phyloP scores from a whole-genome alignment of 805 yeast genomes.

The Pichia membranifaciens region DNA sequence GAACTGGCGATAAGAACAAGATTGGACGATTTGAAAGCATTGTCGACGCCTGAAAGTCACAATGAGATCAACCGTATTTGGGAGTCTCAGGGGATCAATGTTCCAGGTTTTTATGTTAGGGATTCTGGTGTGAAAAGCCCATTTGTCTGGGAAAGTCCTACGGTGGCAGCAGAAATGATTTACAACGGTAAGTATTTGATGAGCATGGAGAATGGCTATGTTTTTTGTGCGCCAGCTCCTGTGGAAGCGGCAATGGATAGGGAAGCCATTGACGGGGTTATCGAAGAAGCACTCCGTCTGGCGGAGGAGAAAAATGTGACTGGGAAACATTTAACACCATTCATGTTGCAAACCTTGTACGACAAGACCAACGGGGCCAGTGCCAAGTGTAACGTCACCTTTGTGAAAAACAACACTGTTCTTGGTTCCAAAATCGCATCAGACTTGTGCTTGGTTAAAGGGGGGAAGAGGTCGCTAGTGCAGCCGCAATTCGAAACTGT shows the following conservation, averaged over 20 bases:
- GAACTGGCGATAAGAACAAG: conserved; percentile 1
- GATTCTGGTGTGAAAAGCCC: conserved; percentile 74
- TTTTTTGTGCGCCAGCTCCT: conserved; percentile 84
- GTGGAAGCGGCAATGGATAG: conserved; percentile 50
- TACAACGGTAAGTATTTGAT: conserved; percentile 40
- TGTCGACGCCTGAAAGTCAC: neutral
- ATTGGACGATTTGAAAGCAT: neutral
- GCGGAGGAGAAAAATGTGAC: conserved; percentile 47
- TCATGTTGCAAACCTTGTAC: conserved; percentile 59
- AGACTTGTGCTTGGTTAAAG: conserved; percentile 38
- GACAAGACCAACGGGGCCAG: conserved; percentile 64
- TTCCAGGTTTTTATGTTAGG: conserved; percentile 80
- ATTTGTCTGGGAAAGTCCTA: conserved; percentile 46
- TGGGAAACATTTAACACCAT: conserved; percentile 82
- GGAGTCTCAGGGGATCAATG: conserved; percentile 17
- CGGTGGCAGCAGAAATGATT: conserved; percentile 59
- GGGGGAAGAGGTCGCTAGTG: conserved; percentile 1
- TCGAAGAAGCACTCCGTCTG: conserved; percentile 50
- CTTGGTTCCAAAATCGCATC: conserved; percentile 64
- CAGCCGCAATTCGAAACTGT: neutral
- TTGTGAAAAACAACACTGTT: conserved; percentile 71
- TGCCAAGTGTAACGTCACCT: conserved; percentile 62
- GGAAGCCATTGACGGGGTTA: conserved; percentile 46
- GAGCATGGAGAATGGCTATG: conserved; percentile 57
- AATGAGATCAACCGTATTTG: neutral